Evolutionary conservation across 768 basidiomycete genomes (phyloP), one percentile per base, ranked within the genome.

Genomic region (Tulasnella sp.): DNA sequence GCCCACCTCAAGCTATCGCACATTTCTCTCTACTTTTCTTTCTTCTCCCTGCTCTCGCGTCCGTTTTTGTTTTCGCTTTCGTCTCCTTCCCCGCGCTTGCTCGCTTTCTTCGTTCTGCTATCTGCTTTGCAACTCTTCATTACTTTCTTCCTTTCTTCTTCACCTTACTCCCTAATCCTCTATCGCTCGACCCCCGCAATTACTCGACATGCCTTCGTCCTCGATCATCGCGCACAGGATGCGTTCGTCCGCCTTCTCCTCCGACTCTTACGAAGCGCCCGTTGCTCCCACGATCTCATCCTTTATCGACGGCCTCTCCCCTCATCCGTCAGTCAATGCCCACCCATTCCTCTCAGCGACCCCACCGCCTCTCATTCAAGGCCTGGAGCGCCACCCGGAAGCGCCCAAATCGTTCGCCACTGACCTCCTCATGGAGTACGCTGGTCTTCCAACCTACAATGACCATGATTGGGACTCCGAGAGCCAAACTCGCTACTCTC

Each of bases 331-430:
- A 11, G 68, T 69, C 42, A 37, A 69, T 32, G 44, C 41, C 44
- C 34, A 41, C 34, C 34, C 68, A 12, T 69, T 69, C 42, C 41
- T 69, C 29, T 47, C 68, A 11, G n/a, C 68, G 29, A 44, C 40
- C 36, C 68, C 68, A 22, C 68, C 68, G 12, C 68, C 68, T 12
- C 26, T 69, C 9, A 42, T 69, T 41, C 44, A 42, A 12, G 68
- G 68, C 41, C 68, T 69, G 39, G 68, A 69, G 44, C 68, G 68
- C 68, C 68, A 69, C 44, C 68, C 68, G 12, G 68, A 69, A 14
- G 68, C 68, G 29, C 68, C 68, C 39, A 52, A 69, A 36, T 35
- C 41, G 6, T 69, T 69, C 35, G 32, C 68, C 3, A 29, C 44
- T 17, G 44, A 42, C 16, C 68, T 69, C 34, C 32, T 47, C 16